A percentile compares a stretch with the other conserved stretches of the same genome.
Conservation (phyloP, 371 early-diverging fungal species). For the Zopfochytrium polystomum region DNA sequence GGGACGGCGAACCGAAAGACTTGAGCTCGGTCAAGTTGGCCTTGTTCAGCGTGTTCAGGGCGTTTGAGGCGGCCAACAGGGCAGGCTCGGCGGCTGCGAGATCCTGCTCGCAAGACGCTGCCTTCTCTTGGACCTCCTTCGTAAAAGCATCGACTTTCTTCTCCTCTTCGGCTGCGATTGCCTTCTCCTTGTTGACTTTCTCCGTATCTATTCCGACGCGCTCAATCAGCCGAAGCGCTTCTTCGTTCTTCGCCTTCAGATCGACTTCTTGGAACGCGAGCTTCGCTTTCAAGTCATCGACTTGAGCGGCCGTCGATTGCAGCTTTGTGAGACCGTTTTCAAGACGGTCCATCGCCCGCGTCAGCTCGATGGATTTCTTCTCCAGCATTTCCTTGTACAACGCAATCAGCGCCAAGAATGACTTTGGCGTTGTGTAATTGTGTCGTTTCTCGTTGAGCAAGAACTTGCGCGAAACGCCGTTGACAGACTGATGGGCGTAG, state of each 20-base stretch:
- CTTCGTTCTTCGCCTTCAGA: conserved; percentile 60
- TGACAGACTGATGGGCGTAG: conserved; percentile 56
- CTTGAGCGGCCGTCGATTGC: conserved; percentile 57
- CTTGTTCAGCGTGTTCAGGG: conserved; percentile 62
- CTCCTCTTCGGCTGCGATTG: conserved; percentile 64
- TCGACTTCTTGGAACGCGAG: conserved; percentile 63
- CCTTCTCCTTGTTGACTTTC: conserved; percentile 64
- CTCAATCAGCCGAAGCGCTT: conserved; percentile 58
- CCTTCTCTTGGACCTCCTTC: conserved; percentile 58
- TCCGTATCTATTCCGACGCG: conserved; percentile 60
- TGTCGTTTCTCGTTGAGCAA: conserved; percentile 59
- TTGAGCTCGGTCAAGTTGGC: conserved; percentile 65
- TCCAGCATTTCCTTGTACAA: conserved; percentile 63
- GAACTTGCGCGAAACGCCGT: conserved; percentile 57
- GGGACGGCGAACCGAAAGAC: conserved; percentile 61
- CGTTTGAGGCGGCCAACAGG: conserved; percentile 54
- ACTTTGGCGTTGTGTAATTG: conserved; percentile 65
- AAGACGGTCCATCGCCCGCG: conserved; percentile 58
- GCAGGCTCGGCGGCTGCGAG: conserved; percentile 62
- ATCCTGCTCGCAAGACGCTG: conserved; percentile 52
- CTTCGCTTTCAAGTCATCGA: conserved; percentile 61
- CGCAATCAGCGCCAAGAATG: conserved; percentile 56
- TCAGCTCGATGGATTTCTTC: conserved; percentile 50
- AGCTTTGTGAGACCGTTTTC: conserved; percentile 64
- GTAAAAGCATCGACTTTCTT: conserved; percentile 57